Evolutionary conservation across 2,329 filamentous ascomycete species (phyloP).

Genomic region (Fusarium annulatum): DNA sequence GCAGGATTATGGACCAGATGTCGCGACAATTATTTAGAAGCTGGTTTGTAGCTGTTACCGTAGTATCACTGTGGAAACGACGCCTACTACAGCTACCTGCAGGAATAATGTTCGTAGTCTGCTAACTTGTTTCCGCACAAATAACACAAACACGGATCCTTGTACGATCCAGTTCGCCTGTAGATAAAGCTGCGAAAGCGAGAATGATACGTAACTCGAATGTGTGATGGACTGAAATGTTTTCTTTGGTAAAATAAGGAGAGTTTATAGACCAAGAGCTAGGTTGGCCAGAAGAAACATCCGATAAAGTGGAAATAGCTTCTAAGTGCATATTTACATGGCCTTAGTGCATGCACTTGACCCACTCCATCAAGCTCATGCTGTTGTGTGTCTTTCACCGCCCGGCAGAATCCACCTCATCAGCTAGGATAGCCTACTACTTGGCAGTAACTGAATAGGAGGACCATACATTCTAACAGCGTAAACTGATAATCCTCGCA

Average conservation of each 20-base stretch:
- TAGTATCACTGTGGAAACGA: slow-evolving; percentile 44
- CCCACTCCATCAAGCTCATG: slow-evolving; percentile 20
- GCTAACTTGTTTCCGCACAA: slow-evolving; percentile 22
- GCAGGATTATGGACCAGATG: slow-evolving; percentile 11
- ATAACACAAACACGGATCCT: slow-evolving; percentile 13
- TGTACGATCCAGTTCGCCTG: slow-evolving; percentile 13
- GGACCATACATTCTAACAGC: slow-evolving; percentile 35
- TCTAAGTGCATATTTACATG: slow-evolving; percentile 41
- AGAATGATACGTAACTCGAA: slow-evolving; percentile 32
- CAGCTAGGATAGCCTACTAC: slow-evolving; percentile 42
- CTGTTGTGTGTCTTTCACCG: slow-evolving; percentile 42
- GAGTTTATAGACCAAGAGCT: slow-evolving; percentile 39
- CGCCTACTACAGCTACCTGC: slow-evolving; percentile 47
- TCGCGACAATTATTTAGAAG: slow-evolving; percentile 37
- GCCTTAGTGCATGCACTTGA: slow-evolving; percentile 36
- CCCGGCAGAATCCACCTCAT: slow-evolving; percentile 52
- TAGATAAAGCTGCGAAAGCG: slow-evolving; percentile 20
- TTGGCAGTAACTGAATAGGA: slow-evolving; percentile 46
- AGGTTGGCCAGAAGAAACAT: slow-evolving; percentile 39
- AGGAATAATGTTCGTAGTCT: slow-evolving; percentile 37
- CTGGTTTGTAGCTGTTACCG: slow-evolving; percentile 39
- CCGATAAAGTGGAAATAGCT: slow-evolving; percentile 32
- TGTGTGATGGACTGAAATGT: slow-evolving; percentile 36
- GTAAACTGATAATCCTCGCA: slow-evolving; percentile 33
- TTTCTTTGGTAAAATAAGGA: slow-evolving; percentile 40